Evolutionary conservation across 2,329 filamentous ascomycete genomes (phyloP).

Genomic region (Hansfordia pulvinata): DNA sequence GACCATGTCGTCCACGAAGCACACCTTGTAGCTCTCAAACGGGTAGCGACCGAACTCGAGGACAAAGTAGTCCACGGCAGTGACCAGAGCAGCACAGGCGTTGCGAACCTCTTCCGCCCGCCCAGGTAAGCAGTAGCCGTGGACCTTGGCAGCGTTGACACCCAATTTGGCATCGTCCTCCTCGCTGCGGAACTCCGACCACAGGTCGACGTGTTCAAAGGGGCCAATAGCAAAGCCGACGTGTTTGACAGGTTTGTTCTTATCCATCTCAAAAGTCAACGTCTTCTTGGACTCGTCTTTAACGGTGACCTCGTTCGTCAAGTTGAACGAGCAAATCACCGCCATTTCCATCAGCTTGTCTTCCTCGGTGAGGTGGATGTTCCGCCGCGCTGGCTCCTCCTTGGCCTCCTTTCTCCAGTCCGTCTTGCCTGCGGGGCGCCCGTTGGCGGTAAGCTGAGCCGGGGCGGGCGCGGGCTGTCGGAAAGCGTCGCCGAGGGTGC

Average conservation of each 20-base stretch:
- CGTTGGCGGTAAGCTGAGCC: constrained; percentile 9
- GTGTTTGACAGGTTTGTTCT: constrained; percentile 70
- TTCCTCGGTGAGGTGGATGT: constrained; percentile 47
- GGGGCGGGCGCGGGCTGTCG: constrained; percentile 31
- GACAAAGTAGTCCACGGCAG: constrained; percentile 82
- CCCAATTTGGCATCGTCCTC: constrained; percentile 88
- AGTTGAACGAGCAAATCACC: constrained; percentile 80
- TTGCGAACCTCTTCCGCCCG: constrained; percentile 73
- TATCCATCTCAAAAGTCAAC: constrained; percentile 67
- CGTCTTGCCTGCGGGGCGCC: constrained; percentile 13
- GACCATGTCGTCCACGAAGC: constrained; percentile 83
- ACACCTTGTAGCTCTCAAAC: constrained; percentile 82
- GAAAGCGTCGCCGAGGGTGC: constrained; percentile 70
- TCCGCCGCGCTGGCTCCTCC: constrained; percentile 20
- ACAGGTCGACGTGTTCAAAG: constrained; percentile 83
- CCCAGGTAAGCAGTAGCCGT: constrained; percentile 82
- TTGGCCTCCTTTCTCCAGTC: constrained; percentile 25
- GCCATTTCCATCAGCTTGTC: constrained; percentile 82
- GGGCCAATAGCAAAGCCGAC: constrained; percentile 90
- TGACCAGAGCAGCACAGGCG: constrained; percentile 72
- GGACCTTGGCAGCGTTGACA: constrained; percentile 74
- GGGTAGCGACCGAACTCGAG: constrained; percentile 83
- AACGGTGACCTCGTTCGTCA: constrained; percentile 72
- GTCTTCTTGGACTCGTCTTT: constrained; percentile 75
- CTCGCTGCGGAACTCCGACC: constrained; percentile 72